Base-by-base conservation (phyloP, 768 basidiomycete genomes). In the Mycena leptocephala region DNA sequence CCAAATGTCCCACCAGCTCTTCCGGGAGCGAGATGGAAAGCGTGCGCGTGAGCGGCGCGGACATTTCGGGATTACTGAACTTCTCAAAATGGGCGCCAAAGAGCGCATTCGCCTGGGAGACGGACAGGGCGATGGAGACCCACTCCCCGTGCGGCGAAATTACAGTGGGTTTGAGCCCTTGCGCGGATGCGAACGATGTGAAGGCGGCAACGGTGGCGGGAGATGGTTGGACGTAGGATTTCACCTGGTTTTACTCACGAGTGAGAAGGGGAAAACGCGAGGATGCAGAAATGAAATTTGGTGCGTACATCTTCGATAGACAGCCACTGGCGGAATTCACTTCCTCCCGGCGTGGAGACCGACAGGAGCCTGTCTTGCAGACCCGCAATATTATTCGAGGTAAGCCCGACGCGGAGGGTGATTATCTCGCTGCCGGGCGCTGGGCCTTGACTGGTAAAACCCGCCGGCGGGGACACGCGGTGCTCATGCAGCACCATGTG, bases 311-410 rank as follows among this genome's bases (percentile, higher is more conserved):
- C 82, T 14, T 85, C 87, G 76, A 83, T 81, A 70, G 78, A 83
- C 43, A 89, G 72, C 67, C 86, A 85, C 77, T 87, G 82, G n/a
- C 87, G 85, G 76, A 85, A 88, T 9, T 77, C 62, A 11, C 81
- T 75, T 76, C 81, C 87, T 35, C 79, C 78, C 5, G 88, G 87
- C 2, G 84, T 85, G 74, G 85, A 86, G 76, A 87, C 85, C 48
- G 81, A 85, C 73, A 82, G 79, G n/a, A 87, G 82, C 10, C 80
- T 81, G 63, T 83, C 79, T 76, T 87, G 83, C 10, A 88, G 85
- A 13, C 86, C 87, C 11, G 70, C 71, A 30, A 84, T 82, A 75
- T 88, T 79, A 62, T 77, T 83, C 66, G 84, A 84, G 24, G 79
- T 81, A 61, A 88, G 81, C 4, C 83, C 87, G 59, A 88, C 75